These are phyloP conservation scores for Stachybotrys elegans DNA, from an alignment of 2,329 filamentous ascomycete genomes.

Conservation along the genomic window DNA sequence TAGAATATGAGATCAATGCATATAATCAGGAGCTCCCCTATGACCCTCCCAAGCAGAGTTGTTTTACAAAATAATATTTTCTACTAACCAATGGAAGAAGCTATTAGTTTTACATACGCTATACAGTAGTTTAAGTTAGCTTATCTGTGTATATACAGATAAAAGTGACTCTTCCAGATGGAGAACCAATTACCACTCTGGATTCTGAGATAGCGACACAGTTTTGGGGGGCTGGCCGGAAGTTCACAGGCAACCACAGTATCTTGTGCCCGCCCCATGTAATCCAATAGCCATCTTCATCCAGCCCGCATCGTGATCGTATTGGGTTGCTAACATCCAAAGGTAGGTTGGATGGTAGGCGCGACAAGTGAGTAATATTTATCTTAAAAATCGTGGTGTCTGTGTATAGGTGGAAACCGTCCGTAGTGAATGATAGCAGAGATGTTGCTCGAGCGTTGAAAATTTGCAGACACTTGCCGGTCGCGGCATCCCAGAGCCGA, in stretches of 20 bases:
- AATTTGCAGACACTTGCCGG: no score
- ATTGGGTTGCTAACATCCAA: background rate
- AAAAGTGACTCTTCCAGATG: background rate
- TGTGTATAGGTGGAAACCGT: background rate
- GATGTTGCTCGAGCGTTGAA: background rate
- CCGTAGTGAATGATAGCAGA: background rate
- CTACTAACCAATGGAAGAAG: background rate
- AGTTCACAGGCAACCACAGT: conserved; percentile 2
- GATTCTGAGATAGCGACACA: background rate
- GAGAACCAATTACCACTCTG: background rate
- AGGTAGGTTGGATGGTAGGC: background rate
- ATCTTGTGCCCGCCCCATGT: background rate
- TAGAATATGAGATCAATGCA: no score
- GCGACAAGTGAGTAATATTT: background rate
- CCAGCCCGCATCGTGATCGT: background rate
- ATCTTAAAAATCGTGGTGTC: background rate
- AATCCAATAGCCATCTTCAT: conserved; percentile 2
- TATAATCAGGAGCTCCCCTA: background rate
- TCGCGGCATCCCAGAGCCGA: no score
- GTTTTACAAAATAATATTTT: background rate
- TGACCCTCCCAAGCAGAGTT: background rate
- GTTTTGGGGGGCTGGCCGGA: background rate
- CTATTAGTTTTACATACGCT: background rate
- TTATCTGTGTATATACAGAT: background rate
- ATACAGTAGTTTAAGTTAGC: background rate